These are phyloP conservation scores for Globisporangium cylindrosporum DNA, from an alignment of 352 stramenopile species.

Conservation along the genomic window DNA sequence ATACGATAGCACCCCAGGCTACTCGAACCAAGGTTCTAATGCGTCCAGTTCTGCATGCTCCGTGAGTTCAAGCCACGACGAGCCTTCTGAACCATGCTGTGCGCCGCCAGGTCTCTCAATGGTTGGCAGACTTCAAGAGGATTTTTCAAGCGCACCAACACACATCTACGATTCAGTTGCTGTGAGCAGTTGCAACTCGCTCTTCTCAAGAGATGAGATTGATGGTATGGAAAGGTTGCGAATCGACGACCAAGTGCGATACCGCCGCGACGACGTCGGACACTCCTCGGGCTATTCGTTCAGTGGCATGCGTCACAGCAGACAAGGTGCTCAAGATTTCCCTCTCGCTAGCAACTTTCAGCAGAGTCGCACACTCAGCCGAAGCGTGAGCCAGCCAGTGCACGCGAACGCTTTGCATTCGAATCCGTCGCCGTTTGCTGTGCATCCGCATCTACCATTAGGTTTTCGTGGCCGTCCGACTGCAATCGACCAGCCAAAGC, in stretches of 20 bases:
- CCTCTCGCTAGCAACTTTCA: neutral
- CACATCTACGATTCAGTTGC: constrained; percentile 40
- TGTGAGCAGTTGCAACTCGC: neutral
- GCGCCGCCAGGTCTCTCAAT: constrained; percentile 47
- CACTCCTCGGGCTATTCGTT: constrained; percentile 6
- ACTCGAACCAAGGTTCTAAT: constrained; percentile 22
- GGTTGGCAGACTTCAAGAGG: constrained; percentile 77
- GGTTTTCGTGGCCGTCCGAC: neutral
- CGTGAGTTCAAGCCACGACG: constrained; percentile 22
- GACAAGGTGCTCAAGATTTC: neutral
- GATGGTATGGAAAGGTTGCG: constrained; percentile 10
- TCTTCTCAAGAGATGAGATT: constrained; percentile 8
- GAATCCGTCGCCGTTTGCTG: constrained; percentile 4
- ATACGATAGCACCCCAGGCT: constrained; percentile 20
- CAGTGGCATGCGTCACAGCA: neutral
- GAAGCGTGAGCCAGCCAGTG: constrained; percentile 10
- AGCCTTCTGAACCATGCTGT: constrained; percentile 20
- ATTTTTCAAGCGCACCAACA: constrained; percentile 71
- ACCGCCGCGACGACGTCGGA: neutral
- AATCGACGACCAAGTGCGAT: constrained; percentile 7
- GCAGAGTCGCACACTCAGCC: neutral
- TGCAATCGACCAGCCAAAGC: constrained; percentile 5
- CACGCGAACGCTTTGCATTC: neutral
- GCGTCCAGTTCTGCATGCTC: constrained; percentile 20
- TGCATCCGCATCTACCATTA: neutral